Base-by-base conservation (phyloP, 1,139 yeast species). In the Meyerozyma smithsonii region DNA sequence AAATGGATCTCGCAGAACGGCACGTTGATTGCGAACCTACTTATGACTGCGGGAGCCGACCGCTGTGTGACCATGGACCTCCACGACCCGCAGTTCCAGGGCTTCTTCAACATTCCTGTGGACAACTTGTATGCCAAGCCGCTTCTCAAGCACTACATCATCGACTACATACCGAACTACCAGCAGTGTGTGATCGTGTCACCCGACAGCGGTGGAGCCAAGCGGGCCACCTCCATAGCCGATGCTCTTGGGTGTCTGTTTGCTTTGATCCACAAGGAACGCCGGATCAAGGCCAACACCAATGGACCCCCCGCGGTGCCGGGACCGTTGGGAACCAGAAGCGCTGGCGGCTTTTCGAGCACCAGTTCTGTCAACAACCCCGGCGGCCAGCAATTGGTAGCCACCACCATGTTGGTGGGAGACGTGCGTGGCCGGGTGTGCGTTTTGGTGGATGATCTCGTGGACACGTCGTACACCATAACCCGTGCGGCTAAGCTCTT, bases 1-100 rank as follows among this genome's bases (percentile, higher is more conserved):
- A 84, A 89, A 52, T 92, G 98, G 97, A 83, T 90, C 23, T 95
- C 97, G 0, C 97, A 90, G 61, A 84, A 92, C 36, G 98, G 99
- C 8, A 89, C 96, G 3, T 69, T 94, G 46, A 79, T 94, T 46
- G 97, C 98, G 34, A 84, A 89, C 53, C 66, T 92, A 48, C 68
- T 94, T 48, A 85, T 89, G 10, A 81, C 95, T 4, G 95, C 98
- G 0, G 98, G 99, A 25, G 96, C 97, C 1, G 95, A 94, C 62
- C 90, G 95, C 54, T 81, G 92, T 46, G 89, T 94, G 47, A 92
- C 99, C 8, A 90, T 92, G 97, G 99, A 94, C 58, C 72, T 94
- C 44, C 98, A 92, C 58, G 98, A 90, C 58, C 88, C 92, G 3
- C 97, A 89, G 63, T 89, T 86, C 61, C 96, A 89, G 60, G 97